Percentiles rank a stretch among this genome's conserved stretches.
phyloP scores from a whole-genome alignment of 306 rosid species.

The Nissolia schottii region DNA sequence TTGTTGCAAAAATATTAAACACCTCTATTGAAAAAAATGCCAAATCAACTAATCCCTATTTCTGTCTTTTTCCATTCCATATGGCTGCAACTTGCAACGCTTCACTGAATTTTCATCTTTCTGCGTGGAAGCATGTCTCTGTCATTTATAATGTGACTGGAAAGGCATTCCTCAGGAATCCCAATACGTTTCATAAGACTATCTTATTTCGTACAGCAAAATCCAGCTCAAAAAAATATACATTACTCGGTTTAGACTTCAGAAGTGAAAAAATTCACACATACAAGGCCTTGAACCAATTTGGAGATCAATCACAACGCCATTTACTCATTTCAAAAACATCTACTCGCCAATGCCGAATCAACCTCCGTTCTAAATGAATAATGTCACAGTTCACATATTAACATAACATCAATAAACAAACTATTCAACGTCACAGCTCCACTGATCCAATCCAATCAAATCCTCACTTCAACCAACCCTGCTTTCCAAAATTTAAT shows the following conservation, averaged over 20 bases:
- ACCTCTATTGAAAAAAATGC: background rate
- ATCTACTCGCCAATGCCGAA: conserved; percentile 15
- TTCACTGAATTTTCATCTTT: background rate
- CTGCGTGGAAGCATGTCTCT: background rate
- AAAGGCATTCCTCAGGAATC: background rate
- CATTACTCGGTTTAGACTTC: background rate
- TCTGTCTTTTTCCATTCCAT: background rate
- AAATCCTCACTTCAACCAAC: background rate
- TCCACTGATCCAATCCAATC: background rate
- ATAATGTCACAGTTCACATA: background rate
- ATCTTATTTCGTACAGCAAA: background rate
- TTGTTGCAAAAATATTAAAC: background rate
- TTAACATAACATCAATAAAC: background rate
- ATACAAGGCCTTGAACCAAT: background rate
- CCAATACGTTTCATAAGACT: background rate
- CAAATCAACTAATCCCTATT: background rate
- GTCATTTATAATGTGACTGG: background rate
- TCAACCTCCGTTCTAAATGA: background rate
- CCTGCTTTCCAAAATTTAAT: background rate
- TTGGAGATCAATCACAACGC: background rate
- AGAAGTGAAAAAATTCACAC: background rate
- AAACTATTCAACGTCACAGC: background rate
- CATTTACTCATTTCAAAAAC: background rate
- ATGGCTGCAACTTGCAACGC: background rate
- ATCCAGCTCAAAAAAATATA: conserved; percentile 1